These are phyloP conservation scores for Zygosaccharomyces pseudobailii DNA, from an alignment of 1,139 yeast species.

Conservation along the genomic window DNA sequence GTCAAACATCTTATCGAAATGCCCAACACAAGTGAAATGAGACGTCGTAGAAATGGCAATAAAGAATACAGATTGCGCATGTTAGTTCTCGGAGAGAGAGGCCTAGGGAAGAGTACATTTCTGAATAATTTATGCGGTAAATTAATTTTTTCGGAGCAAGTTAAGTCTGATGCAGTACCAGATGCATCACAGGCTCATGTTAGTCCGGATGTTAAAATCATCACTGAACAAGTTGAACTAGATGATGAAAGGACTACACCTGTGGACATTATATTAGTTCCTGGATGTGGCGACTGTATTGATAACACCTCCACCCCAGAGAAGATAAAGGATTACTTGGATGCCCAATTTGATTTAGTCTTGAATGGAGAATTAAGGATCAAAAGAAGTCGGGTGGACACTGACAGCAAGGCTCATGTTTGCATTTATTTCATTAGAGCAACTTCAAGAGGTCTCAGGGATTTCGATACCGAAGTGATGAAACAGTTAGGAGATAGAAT, in stretches of 20 bases:
- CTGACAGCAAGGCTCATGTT: conserved; percentile 60
- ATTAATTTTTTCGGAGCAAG: conserved; percentile 9
- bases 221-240: conserved; percentile 29
- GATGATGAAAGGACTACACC: conserved; percentile 41
- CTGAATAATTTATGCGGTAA: conserved; percentile 53
- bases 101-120: conserved; percentile 60
- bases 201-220: conserved; percentile 28
- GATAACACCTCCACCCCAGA: conserved; percentile 33
- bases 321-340: conserved; percentile 49
- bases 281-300: conserved; percentile 45
- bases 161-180: conserved; percentile 2
- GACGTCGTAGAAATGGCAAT: conserved; percentile 55
- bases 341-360: conserved; percentile 50
- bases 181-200: conserved; percentile 25
- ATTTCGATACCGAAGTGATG: conserved; percentile 47
- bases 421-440: conserved; percentile 58
- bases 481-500: conserved; percentile 45
- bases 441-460: conserved; percentile 49
- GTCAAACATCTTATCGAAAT: background rate
- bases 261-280: conserved; percentile 40
- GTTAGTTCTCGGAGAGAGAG: conserved; percentile 57
- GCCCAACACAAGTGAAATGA: conserved; percentile 39
- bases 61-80: conserved; percentile 53
- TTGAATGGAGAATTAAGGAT: conserved; percentile 59
- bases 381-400: conserved; percentile 48